Evolutionary conservation across 1,284 basidiomycete species (phyloP), one percentile per base, ranked within the genome.

Genomic region (Ceratobasidium sp.): DNA sequence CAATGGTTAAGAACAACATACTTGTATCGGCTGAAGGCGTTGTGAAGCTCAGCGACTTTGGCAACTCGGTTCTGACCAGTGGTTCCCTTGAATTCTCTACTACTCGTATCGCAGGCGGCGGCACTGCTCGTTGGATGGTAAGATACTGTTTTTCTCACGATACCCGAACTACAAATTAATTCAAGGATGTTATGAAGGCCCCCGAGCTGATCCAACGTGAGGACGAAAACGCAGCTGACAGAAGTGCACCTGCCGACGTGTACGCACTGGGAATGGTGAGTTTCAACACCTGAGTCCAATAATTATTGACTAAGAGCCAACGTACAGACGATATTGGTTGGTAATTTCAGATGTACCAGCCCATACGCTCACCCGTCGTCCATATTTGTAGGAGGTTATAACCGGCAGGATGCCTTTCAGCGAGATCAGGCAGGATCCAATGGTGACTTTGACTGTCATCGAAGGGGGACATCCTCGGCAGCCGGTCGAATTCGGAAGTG

Each of bases 91-190:
- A 13, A 1, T 64, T 64, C 48, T 49, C 62, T 2, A 19, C 14
- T n/a, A 64, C 62, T 16, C 8, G 16, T 19, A 64, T 31, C 7
- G 48, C 31, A 9, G 62, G 62, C 1, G 62, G 62, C 5, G 62
- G 62, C 22, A 64, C 62, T 2, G 16, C 31, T 31, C 62, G 62
- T 64, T 64, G 62, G 62, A 64, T 64, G 62, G 62, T 64, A 8
- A n/a, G 46, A 9, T 7, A 16, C 6, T n/a, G 19, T 43, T 31
- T 2, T 7, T 19, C 4, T 11, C 16, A 9, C 9, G 16, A 19
- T 19, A 43, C 9, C 41, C 1, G 24, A 3, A 16, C 39, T 1
- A 62, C 29, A 31, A 27, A 22, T 22, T 31, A 14, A 31, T 27
- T 31, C 7, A 11, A 31, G 1, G 13, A 27, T 59, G 34, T n/a